Evolutionary conservation across 371 early-diverging fungal species (phyloP), one percentile per base, ranked within the genome.

Genomic region (Zychaea mexicana): DNA sequence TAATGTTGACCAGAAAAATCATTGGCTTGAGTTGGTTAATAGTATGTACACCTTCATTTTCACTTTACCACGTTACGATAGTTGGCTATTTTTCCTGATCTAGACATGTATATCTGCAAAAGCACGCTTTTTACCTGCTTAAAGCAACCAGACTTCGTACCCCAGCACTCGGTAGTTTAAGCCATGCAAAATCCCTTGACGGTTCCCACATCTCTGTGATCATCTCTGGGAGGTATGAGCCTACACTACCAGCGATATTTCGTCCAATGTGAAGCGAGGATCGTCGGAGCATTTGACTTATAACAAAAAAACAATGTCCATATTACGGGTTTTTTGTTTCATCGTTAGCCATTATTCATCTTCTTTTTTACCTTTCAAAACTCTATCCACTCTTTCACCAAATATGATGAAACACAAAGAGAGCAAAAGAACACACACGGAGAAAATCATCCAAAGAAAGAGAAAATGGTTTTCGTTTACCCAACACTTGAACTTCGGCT

Each of bases 181-280:
- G 83, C 49, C 86, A 90, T 2, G 97, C 98, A 78, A 96, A 97
- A 74, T 98, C 96, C 17, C 98, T 85, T 28, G 92, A 78, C 5
- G 97, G 97, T 71, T 98, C 98, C 92, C 92, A 96, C 70, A 96
- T 94, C 62, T 96, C 96, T 3, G 94, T 90, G 3, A 98, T 70
- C 61, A 84, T 79, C 54, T 93, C 93, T 13, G 98, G 98, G 32
- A 97, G 81, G 62, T 92, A 90, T 36, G 89, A 88, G 22, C 93
- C 91, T 24, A 62, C 56, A 24, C 62, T 62, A 2, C 62, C 62
- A 22, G 62, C 62, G 31, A 93, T 59, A 62, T 85, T 88, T 17
- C 81, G 74, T 2, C 85, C 81, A 32, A 88, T 57, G 49, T 86
- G 77, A 70, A 87, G 70, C 9, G 89, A 89, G 15, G 85, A 81